These are phyloP conservation scores for Chrysanthemum seticuspe DNA, from an alignment of 129 eudicot genomes.

Conservation along the genomic window DNA sequence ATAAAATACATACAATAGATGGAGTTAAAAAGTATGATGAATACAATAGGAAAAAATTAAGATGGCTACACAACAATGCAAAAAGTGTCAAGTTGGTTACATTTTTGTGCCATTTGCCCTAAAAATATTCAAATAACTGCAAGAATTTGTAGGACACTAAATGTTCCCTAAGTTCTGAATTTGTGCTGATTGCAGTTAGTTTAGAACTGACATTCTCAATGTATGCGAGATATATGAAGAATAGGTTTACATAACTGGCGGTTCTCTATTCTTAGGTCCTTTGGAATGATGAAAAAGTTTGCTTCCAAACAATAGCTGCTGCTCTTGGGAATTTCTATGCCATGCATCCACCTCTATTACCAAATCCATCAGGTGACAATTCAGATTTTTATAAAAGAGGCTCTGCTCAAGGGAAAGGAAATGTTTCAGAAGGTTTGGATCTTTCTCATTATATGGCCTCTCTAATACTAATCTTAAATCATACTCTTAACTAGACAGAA, in stretches of 20 bases:
- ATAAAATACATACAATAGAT: no score
- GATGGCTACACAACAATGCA: no score
- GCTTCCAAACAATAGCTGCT: slow-evolving; percentile 93
- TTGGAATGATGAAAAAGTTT: slow-evolving; percentile 81
- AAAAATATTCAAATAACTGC: background rate
- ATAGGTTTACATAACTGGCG: background rate
- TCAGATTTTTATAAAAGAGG: slow-evolving; percentile 58
- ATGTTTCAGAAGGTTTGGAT: slow-evolving; percentile 25
- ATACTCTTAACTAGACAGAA: background rate
- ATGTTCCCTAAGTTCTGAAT: background rate
- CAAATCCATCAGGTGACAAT: slow-evolving; percentile 87
- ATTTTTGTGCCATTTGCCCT: no score
- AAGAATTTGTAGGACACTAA: background rate
- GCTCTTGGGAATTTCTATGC: slow-evolving; percentile 95
- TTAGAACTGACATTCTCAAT: background rate
- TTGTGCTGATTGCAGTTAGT: background rate
- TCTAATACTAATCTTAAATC: background rate
- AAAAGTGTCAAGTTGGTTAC: no score
- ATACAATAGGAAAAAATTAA: no score
- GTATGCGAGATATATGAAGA: background rate
- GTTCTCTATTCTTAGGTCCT: slow-evolving; percentile 49
- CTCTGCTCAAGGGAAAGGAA: slow-evolving; percentile 27
- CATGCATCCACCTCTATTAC: slow-evolving; percentile 89
- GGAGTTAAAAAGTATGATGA: no score
- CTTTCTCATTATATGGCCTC: background rate